phyloP scores from a whole-genome alignment of 129 eudicot genomes.

The Lactuca sativa region DNA sequence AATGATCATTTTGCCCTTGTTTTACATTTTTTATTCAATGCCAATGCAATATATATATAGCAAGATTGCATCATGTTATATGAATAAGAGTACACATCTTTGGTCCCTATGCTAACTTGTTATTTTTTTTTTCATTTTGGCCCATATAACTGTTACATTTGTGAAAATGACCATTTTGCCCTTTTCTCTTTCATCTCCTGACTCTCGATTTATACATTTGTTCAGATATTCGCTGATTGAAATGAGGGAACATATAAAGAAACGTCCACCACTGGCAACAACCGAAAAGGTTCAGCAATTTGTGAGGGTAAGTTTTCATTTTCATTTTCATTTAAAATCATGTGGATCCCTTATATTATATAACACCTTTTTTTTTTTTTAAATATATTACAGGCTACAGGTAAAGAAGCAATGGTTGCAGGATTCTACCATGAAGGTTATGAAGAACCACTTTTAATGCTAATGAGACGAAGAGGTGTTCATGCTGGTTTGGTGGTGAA shows the following conservation, averaged over 20 bases:
- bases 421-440: slow-evolving; percentile 99
- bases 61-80: slow-evolving; percentile 9
- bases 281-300: slow-evolving; percentile 94
- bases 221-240: slow-evolving; percentile 81
- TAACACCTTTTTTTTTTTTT: no score
- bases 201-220: slow-evolving; percentile 3
- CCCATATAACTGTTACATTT: no score
- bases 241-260: slow-evolving; percentile 96
- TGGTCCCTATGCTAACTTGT: no score
- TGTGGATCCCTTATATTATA: background rate
- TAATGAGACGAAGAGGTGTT: slow-evolving; percentile 96
- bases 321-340: background rate
- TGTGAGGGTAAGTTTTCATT: slow-evolving; percentile 65
- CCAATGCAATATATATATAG: background rate
- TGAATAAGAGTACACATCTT: background rate
- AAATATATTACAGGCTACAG: slow-evolving; percentile 54
- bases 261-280: slow-evolving; percentile 98
- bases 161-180: background rate
- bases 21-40: background rate
- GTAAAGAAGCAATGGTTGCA: slow-evolving; percentile 90
- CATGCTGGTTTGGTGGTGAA: slow-evolving; percentile 93
- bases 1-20: no score
- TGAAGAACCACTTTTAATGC: slow-evolving; percentile 96
- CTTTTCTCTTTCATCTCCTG: background rate
- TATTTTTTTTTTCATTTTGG: no score